Evolutionary conservation across 345 rosid species (phyloP), one percentile per base, ranked within the genome.

Genomic region (Populus ilicifolia): DNA sequence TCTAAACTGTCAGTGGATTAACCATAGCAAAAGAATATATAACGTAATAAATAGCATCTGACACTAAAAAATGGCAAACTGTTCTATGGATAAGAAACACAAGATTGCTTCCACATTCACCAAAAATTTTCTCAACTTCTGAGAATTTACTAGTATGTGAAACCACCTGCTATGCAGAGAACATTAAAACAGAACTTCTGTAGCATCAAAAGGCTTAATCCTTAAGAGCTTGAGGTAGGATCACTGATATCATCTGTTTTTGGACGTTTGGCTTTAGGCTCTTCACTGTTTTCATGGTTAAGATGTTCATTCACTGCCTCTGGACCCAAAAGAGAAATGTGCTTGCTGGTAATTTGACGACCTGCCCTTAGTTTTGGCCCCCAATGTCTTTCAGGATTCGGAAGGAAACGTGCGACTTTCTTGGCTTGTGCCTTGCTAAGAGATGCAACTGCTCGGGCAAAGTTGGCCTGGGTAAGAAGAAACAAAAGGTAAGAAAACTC

Each of bases 301-400:
- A 94, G 90, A 76, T 89, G 88, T 73, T 90, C 97, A 69, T 89
- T 96, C 56, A 96, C 94, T 2, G 90, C 98, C 59, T 94, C 98
- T 17, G 89, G 87, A 75, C 99, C 99, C 86, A 96, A 75, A 71
- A 96, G 97, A 39, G 99, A 96, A 17, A 94, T 78, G 80, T 96
- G 99, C 85, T 96, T 96, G 85, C 89, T 89, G 35, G 99, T 96
- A 83, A 96, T 92, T 80, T 86, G 90, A 38, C 99, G 97, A 72
- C 99, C 99, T 4, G 99, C 99, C 69, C 97, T 87, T 20, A 92
- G 85, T 87, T 96, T 96, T 27, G 99, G 98, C 27, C 99, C 99
- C 99, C 99, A 96, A 72, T 96, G 97, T 89, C 93, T 96, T 84
- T 96, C 97, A 11, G 99, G 99, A 79, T 96, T 96, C 14, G 98